Base-by-base conservation (phyloP, 805 yeast species). In the Candida ficus region DNA sequence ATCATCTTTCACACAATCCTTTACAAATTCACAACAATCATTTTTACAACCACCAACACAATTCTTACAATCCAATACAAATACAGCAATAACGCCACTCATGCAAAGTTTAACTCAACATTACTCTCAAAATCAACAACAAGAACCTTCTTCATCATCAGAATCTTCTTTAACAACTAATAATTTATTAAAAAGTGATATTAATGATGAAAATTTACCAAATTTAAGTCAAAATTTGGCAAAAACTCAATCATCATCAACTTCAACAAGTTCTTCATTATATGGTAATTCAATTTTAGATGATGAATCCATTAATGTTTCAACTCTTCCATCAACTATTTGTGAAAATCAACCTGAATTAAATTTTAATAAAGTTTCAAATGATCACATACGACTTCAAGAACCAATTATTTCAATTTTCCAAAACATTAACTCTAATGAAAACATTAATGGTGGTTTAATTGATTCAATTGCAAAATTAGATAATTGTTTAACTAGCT, bases 401-500 rank as follows among this genome's bases (percentile, higher is more conserved):
- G 16, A 11, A 20, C 7, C 35, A 20, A 32, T 29, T 22, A 18
- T 18, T 18, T 22, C 44, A 14, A 29, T 42, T 14, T 9, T 34
- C 8, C 33, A 38, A 17, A 28, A 37, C 11, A 8, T 19, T 12
- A 28, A 25, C 7, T 4, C 22, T 11, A 41, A 41, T 18, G 34
- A 22, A 22, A 25, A 33, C 14, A 37, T 41, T 7, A 34, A 29
- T 29, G 28, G 18, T 11, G 27, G 36, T 20, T 46, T 54, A 40
- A 35, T 54, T 17, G 46, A 49, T 8, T 48, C 57, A 2, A 33
- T 55, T 13, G 21, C 36, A 42, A 53, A 48, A 42, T 43, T 48
- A 41, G 57, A 55, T 43, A 41, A 33, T 7, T 43, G 30, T 13
- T 35, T 42, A 22, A 30, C 18, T 29, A 13, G 4, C 7, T 14